Evolutionary conservation across 257 asterid species (phyloP).

Genomic region (Vinca minor): DNA sequence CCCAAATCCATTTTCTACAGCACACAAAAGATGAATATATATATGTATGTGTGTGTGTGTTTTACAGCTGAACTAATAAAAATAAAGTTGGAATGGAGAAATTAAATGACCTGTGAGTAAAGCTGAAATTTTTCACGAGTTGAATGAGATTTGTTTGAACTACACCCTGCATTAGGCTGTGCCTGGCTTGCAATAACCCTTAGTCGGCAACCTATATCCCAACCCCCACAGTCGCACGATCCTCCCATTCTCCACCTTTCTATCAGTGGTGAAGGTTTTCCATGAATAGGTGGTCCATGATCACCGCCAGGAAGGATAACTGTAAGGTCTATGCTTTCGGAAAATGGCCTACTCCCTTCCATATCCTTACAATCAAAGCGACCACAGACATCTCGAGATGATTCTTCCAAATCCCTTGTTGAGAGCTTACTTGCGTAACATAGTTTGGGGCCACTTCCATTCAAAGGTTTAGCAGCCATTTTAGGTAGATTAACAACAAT

Average conservation of each 20-base stretch:
- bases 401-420: constrained; percentile 14
- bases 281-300: constrained; percentile 62
- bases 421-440: not conserved
- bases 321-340: constrained; percentile 20
- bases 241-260: constrained; percentile 76
- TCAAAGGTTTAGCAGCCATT: constrained; percentile 5
- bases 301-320: constrained; percentile 76
- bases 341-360: constrained; percentile 17
- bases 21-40: too few species aligned
- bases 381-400: constrained; percentile 14
- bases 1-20: too few species aligned
- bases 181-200: constrained; percentile 31
- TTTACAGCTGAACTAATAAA: not conserved
- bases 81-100: not conserved
- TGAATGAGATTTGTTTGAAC: constrained; percentile 23
- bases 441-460: constrained; percentile 12
- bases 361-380: constrained; percentile 5
- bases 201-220: constrained; percentile 73
- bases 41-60: too few species aligned
- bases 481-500: constrained; percentile 40
- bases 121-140: constrained; percentile 37
- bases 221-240: constrained; percentile 81
- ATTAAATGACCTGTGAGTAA: constrained; percentile 44
- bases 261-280: constrained; percentile 63
- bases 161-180: constrained; percentile 15